Conservation (phyloP, 2,329 filamentous ascomycete genomes). For the Venturiaceae sp. region DNA sequence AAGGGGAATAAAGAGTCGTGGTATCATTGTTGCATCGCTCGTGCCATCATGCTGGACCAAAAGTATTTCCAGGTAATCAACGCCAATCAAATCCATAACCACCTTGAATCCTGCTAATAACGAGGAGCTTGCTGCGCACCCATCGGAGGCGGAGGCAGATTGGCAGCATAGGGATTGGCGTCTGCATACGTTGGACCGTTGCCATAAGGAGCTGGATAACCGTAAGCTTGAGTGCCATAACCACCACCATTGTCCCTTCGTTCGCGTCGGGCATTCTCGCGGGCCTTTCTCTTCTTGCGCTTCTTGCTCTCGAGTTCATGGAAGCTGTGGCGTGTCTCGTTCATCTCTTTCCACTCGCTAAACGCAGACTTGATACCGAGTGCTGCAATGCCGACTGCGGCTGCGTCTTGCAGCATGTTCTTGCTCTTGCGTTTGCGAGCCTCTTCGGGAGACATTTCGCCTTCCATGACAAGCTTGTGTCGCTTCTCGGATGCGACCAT, state of each 20-base stretch:
- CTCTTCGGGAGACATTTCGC: constrained; percentile 53
- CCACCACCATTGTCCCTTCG: neutral
- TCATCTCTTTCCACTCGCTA: constrained; percentile 51
- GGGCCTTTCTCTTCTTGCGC: constrained; percentile 1
- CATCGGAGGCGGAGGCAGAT: constrained; percentile 8
- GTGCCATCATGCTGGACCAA: neutral
- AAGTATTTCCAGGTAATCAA: neutral
- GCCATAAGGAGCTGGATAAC: neutral
- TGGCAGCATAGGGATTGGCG: constrained; percentile 6
- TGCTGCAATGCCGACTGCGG: constrained; percentile 57
- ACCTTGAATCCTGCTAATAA: neutral
- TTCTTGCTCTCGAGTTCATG: constrained; percentile 6
- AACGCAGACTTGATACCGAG: constrained; percentile 58
- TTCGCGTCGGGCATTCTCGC: constrained; percentile 1
- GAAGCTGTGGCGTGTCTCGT: constrained; percentile 4
- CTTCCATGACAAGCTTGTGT: constrained; percentile 49
- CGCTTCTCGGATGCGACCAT: constrained; percentile 55
- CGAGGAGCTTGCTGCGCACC: neutral
- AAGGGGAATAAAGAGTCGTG: neutral
- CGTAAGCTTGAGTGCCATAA: constrained; percentile 4
- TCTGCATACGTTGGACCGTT: constrained; percentile 2
- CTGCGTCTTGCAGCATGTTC: constrained; percentile 53
- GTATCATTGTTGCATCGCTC: neutral
- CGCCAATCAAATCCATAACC: neutral
- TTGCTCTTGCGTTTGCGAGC: constrained; percentile 54